A percentile compares a stretch with the other conserved stretches of the same genome.
Evolutionary conservation across 352 stramenopile genomes (phyloP).

Genomic region (Phytopythium boreale): DNA sequence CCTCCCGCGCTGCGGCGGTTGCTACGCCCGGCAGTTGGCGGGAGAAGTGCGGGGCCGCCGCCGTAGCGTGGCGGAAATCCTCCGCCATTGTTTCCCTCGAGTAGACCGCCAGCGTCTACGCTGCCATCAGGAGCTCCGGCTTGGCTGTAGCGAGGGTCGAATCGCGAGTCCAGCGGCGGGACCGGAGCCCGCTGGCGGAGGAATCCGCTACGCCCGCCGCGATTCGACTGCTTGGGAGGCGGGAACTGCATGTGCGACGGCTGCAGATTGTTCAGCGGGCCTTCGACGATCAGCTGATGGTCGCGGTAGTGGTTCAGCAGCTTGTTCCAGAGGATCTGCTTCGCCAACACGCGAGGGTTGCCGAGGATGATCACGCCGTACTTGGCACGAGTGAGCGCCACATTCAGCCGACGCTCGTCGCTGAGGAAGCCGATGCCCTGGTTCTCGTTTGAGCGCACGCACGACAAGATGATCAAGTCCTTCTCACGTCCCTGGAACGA

Average conservation of each 20-base stretch:
- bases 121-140: slow-evolving; percentile 11
- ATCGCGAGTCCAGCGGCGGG: slow-evolving; percentile 80
- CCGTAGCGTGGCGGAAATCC: slow-evolving; percentile 39
- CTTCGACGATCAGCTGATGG: slow-evolving; percentile 94
- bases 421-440: slow-evolving; percentile 99
- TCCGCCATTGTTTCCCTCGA: not conserved
- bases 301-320: slow-evolving; percentile 98
- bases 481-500: slow-evolving; percentile 99
- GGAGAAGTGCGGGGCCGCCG: slow-evolving; percentile 6
- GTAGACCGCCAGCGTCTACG: slow-evolving; percentile 12
- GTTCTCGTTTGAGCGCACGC: slow-evolving; percentile 98
- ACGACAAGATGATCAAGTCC: slow-evolving; percentile 98
- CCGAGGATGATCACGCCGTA: slow-evolving; percentile 98
- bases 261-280: slow-evolving; percentile 96
- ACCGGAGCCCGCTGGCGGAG: slow-evolving; percentile 48
- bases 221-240: slow-evolving; percentile 40
- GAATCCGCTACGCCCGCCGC: slow-evolving; percentile 27
- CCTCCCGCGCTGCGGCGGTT: slow-evolving; percentile 7
- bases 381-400: slow-evolving; percentile 97
- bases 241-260: slow-evolving; percentile 97
- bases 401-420: slow-evolving; percentile 98
- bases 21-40: slow-evolving; percentile 1
- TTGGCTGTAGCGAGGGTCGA: slow-evolving; percentile 82
- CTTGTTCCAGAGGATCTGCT: slow-evolving; percentile 96
- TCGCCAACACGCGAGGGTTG: slow-evolving; percentile 96